These are phyloP conservation scores for Globisporangium iwayamae DNA, from an alignment of 352 stramenopile species.

Conservation along the genomic window DNA sequence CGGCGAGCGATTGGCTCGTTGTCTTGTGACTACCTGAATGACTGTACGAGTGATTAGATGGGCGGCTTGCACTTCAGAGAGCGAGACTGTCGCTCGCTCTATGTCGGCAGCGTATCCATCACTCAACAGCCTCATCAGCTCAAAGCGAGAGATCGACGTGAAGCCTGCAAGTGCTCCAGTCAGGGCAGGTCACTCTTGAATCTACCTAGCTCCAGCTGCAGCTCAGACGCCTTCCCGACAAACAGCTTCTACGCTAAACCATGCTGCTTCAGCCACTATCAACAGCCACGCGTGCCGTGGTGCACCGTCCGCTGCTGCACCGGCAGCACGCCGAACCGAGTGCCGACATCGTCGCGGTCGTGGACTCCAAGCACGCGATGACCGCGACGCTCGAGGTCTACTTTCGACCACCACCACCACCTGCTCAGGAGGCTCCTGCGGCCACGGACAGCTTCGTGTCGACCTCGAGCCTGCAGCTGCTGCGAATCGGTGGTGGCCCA, in stretches of 20 bases:
- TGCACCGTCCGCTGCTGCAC: slow-evolving; percentile 1
- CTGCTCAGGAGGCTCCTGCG: background rate
- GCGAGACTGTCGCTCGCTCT: background rate
- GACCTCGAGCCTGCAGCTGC: background rate
- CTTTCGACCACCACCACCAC: background rate
- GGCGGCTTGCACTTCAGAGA: background rate
- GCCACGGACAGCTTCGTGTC: slow-evolving; percentile 6
- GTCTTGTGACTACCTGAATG: background rate
- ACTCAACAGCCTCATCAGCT: background rate
- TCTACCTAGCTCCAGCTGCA: background rate
- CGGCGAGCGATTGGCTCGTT: background rate
- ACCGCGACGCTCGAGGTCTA: slow-evolving; percentile 7
- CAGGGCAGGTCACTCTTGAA: background rate
- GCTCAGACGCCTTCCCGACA: background rate
- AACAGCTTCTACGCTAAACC: background rate
- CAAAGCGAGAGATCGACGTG: background rate
- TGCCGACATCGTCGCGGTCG: slow-evolving; percentile 11
- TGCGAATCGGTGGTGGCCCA: background rate
- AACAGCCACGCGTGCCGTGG: background rate
- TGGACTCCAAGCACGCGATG: slow-evolving; percentile 5
- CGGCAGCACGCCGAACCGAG: slow-evolving; percentile 3
- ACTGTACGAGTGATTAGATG: background rate
- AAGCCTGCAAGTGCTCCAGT: background rate
- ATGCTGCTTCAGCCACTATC: slow-evolving; percentile 10
- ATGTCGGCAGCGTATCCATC: background rate